Evolutionary conservation across 257 asterid species (phyloP), one percentile per base, ranked within the genome.

Genomic region (Cinchona pubescens): DNA sequence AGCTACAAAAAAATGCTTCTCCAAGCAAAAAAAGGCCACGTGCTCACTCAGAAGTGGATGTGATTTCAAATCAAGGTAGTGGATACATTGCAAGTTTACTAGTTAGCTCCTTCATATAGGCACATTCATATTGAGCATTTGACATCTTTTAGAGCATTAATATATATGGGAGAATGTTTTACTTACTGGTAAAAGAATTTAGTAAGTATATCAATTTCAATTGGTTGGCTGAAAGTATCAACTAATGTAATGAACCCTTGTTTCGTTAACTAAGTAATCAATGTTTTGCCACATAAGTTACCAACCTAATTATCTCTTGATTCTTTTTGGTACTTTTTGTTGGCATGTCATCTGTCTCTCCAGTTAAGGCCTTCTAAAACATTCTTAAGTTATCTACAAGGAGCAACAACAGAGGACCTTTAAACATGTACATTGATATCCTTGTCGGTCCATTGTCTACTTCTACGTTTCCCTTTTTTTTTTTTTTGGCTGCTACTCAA

Each of bases 1-100:
- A 81, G 86, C 85, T 55, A 66, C 86, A 76, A 68, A 71, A 65
- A 58, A 82, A 79, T 74, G 79, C 74, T 76, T 85, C 94, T 55
- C 92, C 92, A 37, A 77, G 62, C 76, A 86, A 80, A 84, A 94
- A 86, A 86, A 87, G 89, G 81, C 56, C 84, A 21, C 85, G 90
- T 76, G 82, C 59, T 67, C 60, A 75, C 79, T 61, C 53, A 37
- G 92, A 79, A 80, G 81, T 79, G 67, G 84, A 73, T 74, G 91
- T 84, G 59, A 49, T 85, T 60, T 78, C 86, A 74, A 81, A 73
- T 79, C 87, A 85, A 87, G 96, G 98, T 94, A 85, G 58, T 71
- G 25, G 11, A 60, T 56, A 12, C 45, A 73, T 32, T 48, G 45
- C 59, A 62, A 74, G 5, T 19, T 16, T 67, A 23, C 32, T 63